Conservation (phyloP, 2,329 filamentous ascomycete genomes). For the Aspergillus intermedius region DNA sequence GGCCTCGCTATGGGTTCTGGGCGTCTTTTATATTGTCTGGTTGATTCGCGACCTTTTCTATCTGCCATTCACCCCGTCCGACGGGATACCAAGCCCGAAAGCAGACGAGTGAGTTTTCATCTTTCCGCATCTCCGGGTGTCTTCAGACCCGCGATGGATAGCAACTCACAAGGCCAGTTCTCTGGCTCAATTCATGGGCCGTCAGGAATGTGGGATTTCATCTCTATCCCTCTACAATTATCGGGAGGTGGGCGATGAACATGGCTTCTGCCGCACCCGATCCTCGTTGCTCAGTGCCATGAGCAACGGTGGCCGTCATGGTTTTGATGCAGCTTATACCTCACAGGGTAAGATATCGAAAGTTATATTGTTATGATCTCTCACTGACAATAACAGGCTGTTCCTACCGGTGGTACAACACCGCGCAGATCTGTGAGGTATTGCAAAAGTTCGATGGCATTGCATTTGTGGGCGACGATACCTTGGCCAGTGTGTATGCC, state of each 20-base stretch:
- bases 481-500: conserved; percentile 36
- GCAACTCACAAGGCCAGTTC: conserved; percentile 20
- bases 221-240: conserved; percentile 29
- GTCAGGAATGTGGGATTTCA: conserved; percentile 31
- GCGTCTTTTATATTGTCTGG: conserved; percentile 36
- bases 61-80: conserved; percentile 24
- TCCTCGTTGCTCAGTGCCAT: conserved; percentile 34
- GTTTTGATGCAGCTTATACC: conserved; percentile 35
- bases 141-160: background rate
- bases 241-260: conserved; percentile 13
- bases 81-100: background rate
- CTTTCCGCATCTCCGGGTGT: background rate
- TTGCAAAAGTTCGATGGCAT: conserved; percentile 38
- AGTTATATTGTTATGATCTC: background rate
- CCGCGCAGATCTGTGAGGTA: conserved; percentile 39
- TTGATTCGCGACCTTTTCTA: conserved; percentile 35
- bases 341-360: conserved; percentile 23
- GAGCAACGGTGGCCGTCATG: conserved; percentile 36
- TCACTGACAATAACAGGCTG: conserved; percentile 25
- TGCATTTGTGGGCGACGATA: conserved; percentile 38
- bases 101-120: background rate
- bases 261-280: conserved; percentile 28
- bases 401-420: conserved; percentile 39
- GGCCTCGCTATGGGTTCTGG: conserved; percentile 35
- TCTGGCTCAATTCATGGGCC: conserved; percentile 30